Conservation (phyloP, 2,329 filamentous ascomycete species). For the Clathrospora elynae region DNA sequence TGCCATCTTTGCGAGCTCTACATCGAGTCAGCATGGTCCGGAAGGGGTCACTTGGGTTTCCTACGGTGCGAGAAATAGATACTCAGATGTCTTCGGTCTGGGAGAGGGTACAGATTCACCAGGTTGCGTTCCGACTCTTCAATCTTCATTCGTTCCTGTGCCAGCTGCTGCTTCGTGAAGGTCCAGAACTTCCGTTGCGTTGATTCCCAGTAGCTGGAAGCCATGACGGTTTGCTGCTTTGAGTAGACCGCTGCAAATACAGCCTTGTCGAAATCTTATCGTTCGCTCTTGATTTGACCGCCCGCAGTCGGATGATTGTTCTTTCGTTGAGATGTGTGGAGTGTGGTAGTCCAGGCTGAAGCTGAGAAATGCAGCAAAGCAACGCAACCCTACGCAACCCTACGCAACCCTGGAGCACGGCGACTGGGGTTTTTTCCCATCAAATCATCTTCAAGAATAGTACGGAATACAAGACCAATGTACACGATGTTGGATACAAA, state of each 20-base stretch:
- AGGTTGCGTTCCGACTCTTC: conserved; percentile 76
- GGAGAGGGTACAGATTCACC: conserved; percentile 79
- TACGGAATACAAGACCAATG: background rate
- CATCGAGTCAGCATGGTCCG: background rate
- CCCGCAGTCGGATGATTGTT: too few species aligned
- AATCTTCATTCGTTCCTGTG: conserved; percentile 73
- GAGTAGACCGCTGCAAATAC: too few species aligned
- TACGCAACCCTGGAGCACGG: background rate
- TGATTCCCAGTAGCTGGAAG: conserved; percentile 95
- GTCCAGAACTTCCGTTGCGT: conserved; percentile 90
- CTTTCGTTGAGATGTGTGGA: too few species aligned
- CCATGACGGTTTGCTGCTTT: conserved; percentile 62
- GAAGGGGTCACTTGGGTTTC: conserved; percentile 36
- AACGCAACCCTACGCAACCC: too few species aligned
- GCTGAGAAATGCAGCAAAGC: too few species aligned
- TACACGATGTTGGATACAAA: too few species aligned
- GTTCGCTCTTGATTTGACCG: background rate
- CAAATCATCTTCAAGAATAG: too few species aligned
- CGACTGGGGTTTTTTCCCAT: too few species aligned
- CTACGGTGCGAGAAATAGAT: conserved; percentile 92
- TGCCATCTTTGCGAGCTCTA: conserved; percentile 77
- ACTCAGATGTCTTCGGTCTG: conserved; percentile 78
- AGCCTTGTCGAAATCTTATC: too few species aligned
- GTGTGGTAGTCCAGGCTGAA: too few species aligned
- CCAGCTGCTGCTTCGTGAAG: conserved; percentile 81